Percentiles rank a stretch among this genome's conserved stretches.
These are phyloP conservation scores for Pseudonitzschia multiseries DNA, from an alignment of 108 stramenopile species.

Conservation along the genomic window DNA sequence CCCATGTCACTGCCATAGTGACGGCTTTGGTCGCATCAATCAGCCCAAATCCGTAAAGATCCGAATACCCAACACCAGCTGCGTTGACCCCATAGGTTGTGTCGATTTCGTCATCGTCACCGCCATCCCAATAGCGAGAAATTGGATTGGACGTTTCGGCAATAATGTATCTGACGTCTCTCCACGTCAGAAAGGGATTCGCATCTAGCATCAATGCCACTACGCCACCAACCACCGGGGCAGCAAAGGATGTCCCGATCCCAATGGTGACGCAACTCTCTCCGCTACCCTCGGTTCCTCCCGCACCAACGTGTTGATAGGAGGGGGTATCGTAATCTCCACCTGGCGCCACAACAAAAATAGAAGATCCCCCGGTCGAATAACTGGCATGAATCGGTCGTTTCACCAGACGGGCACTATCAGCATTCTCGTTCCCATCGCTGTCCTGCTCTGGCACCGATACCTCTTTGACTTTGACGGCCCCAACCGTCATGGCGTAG, in stretches of 20 bases:
- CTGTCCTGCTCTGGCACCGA: not conserved
- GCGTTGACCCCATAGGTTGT: constrained; percentile 20
- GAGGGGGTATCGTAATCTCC: constrained; percentile 33
- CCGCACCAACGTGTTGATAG: constrained; percentile 13
- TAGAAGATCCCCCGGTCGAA: constrained; percentile 36
- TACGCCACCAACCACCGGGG: constrained; percentile 44
- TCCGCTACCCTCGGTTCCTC: constrained; percentile 10
- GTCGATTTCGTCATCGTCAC: constrained; percentile 5
- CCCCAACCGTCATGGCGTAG: constrained; percentile 32
- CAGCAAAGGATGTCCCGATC: constrained; percentile 43
- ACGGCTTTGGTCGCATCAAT: constrained; percentile 49
- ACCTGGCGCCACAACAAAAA: constrained; percentile 38
- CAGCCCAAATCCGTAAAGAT: constrained; percentile 51
- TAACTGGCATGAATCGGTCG: constrained; percentile 32
- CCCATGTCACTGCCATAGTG: constrained; percentile 27
- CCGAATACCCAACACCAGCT: constrained; percentile 41
- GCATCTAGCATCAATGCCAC: constrained; percentile 48
- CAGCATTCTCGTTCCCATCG: no score
- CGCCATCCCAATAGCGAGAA: not conserved
- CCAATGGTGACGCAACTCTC: constrained; percentile 22
- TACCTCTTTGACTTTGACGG: constrained; percentile 13
- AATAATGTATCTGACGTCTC: constrained; percentile 52
- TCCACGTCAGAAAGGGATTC: constrained; percentile 40
- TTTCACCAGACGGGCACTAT: not conserved
- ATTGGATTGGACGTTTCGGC: constrained; percentile 27